Conservation (phyloP, 441 rosid genomes). For the Pelargonium fulgidum region DNA sequence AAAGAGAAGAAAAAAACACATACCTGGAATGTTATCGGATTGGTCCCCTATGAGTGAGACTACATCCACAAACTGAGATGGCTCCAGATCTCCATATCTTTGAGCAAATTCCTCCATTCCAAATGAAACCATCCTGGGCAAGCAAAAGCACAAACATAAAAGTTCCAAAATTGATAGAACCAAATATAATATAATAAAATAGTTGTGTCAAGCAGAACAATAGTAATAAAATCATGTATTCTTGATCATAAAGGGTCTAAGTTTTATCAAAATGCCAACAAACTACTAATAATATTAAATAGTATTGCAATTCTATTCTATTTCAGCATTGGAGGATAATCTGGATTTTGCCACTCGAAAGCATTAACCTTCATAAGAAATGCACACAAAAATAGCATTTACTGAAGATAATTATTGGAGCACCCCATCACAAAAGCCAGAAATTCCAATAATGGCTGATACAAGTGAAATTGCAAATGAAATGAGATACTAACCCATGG, state of each 20-base stretch:
- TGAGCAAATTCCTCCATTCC: conserved; percentile 89
- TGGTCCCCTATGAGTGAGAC: conserved; percentile 81
- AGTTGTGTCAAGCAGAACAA: background rate
- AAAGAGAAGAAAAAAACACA: background rate
- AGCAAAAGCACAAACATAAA: conserved; percentile 21
- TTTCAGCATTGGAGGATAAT: background rate
- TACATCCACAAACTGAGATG: conserved; percentile 85
- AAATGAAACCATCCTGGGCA: conserved; percentile 80
- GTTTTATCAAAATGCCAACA: background rate
- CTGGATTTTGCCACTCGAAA: background rate
- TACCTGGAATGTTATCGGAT: conserved; percentile 91
- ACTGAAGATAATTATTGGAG: background rate
- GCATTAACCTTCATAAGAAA: background rate
- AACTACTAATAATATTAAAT: background rate
- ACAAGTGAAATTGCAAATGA: conserved; percentile 2
- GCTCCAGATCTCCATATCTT: conserved; percentile 63
- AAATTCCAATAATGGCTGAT: background rate
- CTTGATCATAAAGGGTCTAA: background rate
- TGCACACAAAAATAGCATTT: background rate
- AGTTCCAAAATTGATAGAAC: background rate
- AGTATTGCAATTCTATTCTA: background rate
- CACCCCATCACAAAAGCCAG: background rate
- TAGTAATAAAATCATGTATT: background rate
- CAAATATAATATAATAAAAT: background rate
- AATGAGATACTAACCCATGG: conserved; percentile 51